Evolutionary conservation across 1,139 yeast species (phyloP), one percentile per base, ranked within the genome.

Genomic region (Pichia sp.): DNA sequence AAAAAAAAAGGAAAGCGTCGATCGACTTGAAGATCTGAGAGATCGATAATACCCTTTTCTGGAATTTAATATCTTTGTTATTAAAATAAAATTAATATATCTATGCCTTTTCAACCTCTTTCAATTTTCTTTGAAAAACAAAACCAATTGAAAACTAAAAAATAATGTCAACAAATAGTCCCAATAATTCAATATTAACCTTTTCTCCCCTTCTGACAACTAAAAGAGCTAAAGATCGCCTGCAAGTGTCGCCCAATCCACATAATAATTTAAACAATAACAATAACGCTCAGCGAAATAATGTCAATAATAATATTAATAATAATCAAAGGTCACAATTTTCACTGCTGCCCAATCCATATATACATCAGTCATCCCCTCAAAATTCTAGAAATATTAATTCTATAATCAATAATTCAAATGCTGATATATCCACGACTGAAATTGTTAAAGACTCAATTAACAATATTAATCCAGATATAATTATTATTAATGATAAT

Each of bases 171-270:
- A 46, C 58, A 11, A 67, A 66, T 40, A 69, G 70, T 39, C 73
- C 74, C 31, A 64, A 79, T 60, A 79, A 79, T 52, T 80, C 86
- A 5, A 79, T 85, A 10, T 63, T 81, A 43, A 79, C 77, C 49
- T 80, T 81, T 39, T 80, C 86, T 8, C 87, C 87, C 0, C 66
- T 76, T 55, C 72, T 80, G 47, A 67, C 72, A 38, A 73, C 70
- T 53, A 69, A 74, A 40, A 55, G 61, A 31, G 70, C 73, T 18
- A 72, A 68, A 50, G 78, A 76, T 54, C 63, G 76, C 40, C 76
- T 77, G 58, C 71, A 74, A 36, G 78, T 83, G 3, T 83, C 83
- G 3, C 82, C 82, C 7, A 77, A 76, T 53, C 78, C 77, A 1
- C 62, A 66, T 30, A 61, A 64, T 65, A 68, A 33, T 52, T 47